Percentiles rank a stretch among this genome's conserved stretches.
Evolutionary conservation across 2,329 filamentous ascomycete species (phyloP).

Genomic region (Pyricularia pennisetigena): DNA sequence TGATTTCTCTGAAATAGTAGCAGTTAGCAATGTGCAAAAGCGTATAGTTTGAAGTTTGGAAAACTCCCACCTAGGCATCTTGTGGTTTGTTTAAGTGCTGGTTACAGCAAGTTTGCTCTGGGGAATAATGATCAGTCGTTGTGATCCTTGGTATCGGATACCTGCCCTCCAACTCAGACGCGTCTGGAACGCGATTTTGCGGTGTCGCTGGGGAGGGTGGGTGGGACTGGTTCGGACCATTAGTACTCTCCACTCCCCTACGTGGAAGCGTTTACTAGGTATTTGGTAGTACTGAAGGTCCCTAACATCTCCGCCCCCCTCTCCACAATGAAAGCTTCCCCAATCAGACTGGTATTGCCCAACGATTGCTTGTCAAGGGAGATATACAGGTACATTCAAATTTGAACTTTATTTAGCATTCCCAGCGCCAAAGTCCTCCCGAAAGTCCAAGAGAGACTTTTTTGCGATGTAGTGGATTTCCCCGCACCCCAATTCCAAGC

Average conservation of each 20-base stretch:
- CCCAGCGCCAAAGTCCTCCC: background rate
- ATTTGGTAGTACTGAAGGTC: background rate
- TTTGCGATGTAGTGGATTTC: background rate
- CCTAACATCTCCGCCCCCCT: background rate
- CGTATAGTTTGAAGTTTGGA: background rate
- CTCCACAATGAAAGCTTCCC: background rate
- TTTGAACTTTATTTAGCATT: background rate
- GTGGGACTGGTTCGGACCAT: background rate
- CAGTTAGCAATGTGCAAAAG: slow-evolving; percentile 8
- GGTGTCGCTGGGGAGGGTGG: slow-evolving; percentile 7
- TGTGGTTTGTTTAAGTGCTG: background rate
- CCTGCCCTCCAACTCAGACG: background rate
- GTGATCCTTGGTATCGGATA: background rate
- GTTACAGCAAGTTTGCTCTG: background rate
- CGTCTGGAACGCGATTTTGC: background rate
- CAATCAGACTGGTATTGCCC: background rate
- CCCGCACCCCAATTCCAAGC: background rate
- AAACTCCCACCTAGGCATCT: slow-evolving; percentile 23
- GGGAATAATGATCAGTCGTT: background rate
- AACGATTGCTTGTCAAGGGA: background rate
- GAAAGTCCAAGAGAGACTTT: background rate
- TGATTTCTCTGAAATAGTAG: slow-evolving; percentile 68
- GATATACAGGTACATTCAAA: background rate
- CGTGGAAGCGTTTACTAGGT: background rate
- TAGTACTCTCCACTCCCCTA: background rate